Evolutionary conservation across 1,284 basidiomycete genomes (phyloP).

Genomic region (Trichosporon coremiiforme): DNA sequence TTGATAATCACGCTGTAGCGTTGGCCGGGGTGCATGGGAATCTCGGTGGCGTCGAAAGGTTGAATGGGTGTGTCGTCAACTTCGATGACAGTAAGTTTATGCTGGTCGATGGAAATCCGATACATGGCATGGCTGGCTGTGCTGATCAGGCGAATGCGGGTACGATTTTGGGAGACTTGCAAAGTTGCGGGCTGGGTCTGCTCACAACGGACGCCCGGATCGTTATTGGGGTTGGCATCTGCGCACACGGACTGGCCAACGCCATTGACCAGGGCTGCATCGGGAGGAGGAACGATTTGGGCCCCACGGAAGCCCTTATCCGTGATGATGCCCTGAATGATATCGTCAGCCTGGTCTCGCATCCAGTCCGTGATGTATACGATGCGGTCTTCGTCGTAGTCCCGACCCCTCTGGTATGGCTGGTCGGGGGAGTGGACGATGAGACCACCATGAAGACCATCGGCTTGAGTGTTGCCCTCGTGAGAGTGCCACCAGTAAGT

Average conservation of each 20-base stretch:
- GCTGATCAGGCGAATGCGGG: constrained; percentile 39
- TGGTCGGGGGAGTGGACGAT: constrained; percentile 41
- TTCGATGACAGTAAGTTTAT: constrained; percentile 40
- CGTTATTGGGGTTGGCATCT: background rate
- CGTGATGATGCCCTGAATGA: constrained; percentile 28
- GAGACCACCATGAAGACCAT: constrained; percentile 41
- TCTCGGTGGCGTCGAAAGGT: constrained; percentile 35
- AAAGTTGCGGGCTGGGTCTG: constrained; percentile 5
- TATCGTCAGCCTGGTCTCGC: constrained; percentile 34
- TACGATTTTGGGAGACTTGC: background rate
- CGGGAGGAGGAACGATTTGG: constrained; percentile 25
- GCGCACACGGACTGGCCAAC: constrained; percentile 26
- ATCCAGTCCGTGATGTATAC: constrained; percentile 39
- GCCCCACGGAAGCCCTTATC: constrained; percentile 14
- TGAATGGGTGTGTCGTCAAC: constrained; percentile 38
- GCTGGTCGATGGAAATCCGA: constrained; percentile 39
- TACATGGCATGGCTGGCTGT: constrained; percentile 26
- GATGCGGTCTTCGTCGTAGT: constrained; percentile 43
- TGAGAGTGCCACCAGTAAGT: constrained; percentile 48
- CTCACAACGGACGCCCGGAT: constrained; percentile 8
- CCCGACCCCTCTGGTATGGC: constrained; percentile 30
- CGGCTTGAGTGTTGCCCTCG: constrained; percentile 41
- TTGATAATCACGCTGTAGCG: constrained; percentile 48
- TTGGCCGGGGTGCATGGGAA: constrained; percentile 38
- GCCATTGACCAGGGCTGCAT: constrained; percentile 43